phyloP scores from a whole-genome alignment of 2,329 filamentous ascomycete genomes.

The Claviceps pusilla region DNA sequence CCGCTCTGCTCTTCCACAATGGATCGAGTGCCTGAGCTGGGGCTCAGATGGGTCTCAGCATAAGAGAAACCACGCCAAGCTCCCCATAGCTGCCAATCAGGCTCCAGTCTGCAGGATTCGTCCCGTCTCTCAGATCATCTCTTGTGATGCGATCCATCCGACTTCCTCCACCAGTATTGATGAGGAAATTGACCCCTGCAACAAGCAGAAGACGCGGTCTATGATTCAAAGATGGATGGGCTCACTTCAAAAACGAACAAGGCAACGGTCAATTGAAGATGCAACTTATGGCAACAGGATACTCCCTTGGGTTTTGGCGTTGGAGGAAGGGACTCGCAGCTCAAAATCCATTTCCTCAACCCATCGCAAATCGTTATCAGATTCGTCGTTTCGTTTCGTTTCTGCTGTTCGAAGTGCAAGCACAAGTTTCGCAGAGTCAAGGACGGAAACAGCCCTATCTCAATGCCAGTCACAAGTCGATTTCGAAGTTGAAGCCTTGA shows the following conservation, averaged over 20 bases:
- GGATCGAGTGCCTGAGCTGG: neutral
- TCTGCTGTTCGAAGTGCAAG: slow-evolving; percentile 70
- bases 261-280: slow-evolving; percentile 17
- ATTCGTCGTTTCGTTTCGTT: slow-evolving; percentile 65
- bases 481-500: slow-evolving; percentile 46
- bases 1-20: neutral
- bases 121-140: neutral
- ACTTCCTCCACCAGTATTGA: neutral
- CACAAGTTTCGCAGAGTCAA: slow-evolving; percentile 57
- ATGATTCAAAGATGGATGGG: slow-evolving; percentile 64
- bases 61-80: neutral
- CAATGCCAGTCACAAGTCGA: slow-evolving; percentile 43
- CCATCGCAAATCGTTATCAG: slow-evolving; percentile 32
- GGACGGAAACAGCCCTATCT: slow-evolving; percentile 35
- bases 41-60: neutral
- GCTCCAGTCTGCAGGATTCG: neutral
- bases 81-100: slow-evolving; percentile 13
- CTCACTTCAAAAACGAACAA: slow-evolving; percentile 46
- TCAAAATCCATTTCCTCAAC: slow-evolving; percentile 1
- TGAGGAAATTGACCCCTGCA: neutral
- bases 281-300: slow-evolving; percentile 3
- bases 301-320: neutral
- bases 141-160: neutral
- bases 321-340: neutral
- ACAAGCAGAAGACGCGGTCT: slow-evolving; percentile 7